These are phyloP conservation scores for Eutrema heterophyllum DNA, from an alignment of 345 rosid genomes.

Conservation along the genomic window DNA sequence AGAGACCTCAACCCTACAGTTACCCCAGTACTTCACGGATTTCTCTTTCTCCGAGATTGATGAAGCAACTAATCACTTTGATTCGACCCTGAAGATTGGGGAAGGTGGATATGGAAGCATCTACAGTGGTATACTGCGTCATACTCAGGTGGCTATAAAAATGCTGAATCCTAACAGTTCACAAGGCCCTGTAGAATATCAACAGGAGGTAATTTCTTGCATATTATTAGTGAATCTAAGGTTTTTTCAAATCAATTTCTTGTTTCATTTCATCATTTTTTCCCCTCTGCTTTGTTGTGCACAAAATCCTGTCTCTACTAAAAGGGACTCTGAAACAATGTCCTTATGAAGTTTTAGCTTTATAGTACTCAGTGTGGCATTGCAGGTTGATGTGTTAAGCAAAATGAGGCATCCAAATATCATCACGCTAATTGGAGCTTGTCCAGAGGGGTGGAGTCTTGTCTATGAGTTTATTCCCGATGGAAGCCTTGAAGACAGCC, in stretches of 20 bases:
- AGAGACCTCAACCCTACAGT: conserved; percentile 45
- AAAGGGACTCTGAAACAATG: background rate
- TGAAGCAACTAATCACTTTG: conserved; percentile 66
- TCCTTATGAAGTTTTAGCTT: background rate
- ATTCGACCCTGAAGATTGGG: conserved; percentile 67
- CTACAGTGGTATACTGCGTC: conserved; percentile 58
- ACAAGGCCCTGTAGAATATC: conserved; percentile 87
- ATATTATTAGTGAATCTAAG: background rate
- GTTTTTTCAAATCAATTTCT: background rate
- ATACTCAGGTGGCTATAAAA: conserved; percentile 73
- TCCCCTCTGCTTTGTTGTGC: background rate
- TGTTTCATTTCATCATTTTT: conserved; percentile 4
- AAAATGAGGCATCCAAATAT: conserved; percentile 88
- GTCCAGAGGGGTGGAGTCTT: conserved; percentile 83
- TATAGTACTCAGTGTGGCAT: background rate
- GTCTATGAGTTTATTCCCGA: conserved; percentile 77
- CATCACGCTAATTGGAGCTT: conserved; percentile 78
- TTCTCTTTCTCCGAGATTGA: conserved; percentile 65
- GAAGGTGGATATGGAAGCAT: conserved; percentile 95
- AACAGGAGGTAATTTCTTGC: conserved; percentile 62
- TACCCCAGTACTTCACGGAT: conserved; percentile 57
- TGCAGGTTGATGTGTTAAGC: conserved; percentile 78
- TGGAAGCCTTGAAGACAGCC: conserved; percentile 95
- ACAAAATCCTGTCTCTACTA: background rate
- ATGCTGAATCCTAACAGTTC: conserved; percentile 55